phyloP scores from a whole-genome alignment of 192 early-diverging fungal species.

The Coemansia reversa region DNA sequence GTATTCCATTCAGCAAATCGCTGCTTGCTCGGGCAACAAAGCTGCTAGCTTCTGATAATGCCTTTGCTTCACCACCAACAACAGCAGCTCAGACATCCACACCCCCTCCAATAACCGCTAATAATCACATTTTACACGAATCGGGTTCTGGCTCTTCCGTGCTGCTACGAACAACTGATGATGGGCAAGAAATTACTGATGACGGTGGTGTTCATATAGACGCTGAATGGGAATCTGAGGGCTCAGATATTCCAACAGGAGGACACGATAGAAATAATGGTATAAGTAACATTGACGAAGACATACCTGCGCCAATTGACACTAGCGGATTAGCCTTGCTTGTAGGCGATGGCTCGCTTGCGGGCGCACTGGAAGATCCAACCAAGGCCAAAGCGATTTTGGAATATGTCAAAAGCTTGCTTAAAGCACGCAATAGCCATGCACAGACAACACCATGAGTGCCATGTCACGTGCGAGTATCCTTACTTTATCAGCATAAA shows the following conservation, averaged over 20 bases:
- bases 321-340: conserved; percentile 47
- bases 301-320: conserved; percentile 46
- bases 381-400: conserved; percentile 44
- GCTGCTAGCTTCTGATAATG: conserved; percentile 12
- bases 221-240: conserved; percentile 19
- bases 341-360: conserved; percentile 45
- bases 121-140: background rate
- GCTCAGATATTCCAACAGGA: background rate
- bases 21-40: conserved; percentile 26
- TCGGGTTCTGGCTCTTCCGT: conserved; percentile 10
- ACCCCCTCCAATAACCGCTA: background rate
- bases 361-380: conserved; percentile 53
- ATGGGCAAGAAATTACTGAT: conserved; percentile 2
- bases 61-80: background rate
- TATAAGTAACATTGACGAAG: conserved; percentile 17
- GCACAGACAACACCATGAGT: conserved; percentile 1
- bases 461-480: conserved; percentile 8
- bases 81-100: background rate
- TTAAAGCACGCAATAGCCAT: conserved; percentile 34
- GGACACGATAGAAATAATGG: background rate
- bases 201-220: background rate
- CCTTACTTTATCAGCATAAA: conserved; percentile 3
- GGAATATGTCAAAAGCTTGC: conserved; percentile 51
- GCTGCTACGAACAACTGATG: conserved; percentile 12
- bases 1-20: conserved; percentile 45